A percentile compares a stretch with the other conserved stretches of the same genome.
phyloP scores from a whole-genome alignment of 345 rosid genomes.

The Arabidopsis suecica region DNA sequence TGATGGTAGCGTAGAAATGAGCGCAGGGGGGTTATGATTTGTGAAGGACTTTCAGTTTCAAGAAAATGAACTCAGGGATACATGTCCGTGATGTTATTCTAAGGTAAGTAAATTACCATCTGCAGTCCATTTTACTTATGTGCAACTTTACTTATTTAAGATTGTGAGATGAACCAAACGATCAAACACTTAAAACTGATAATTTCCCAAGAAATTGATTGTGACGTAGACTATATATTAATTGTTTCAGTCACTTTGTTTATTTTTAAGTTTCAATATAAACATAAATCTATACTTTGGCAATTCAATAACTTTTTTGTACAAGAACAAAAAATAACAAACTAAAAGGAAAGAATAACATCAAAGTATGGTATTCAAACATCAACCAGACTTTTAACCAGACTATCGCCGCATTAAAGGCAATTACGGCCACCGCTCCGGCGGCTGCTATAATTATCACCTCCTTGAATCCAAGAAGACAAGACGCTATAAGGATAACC shows the following conservation, averaged over 20 bases:
- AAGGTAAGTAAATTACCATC: not conserved
- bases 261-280: no score
- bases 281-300: not conserved
- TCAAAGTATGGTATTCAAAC: conserved; percentile 19
- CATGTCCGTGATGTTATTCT: not conserved
- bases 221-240: no score
- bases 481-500: conserved; percentile 20
- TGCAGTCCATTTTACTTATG: not conserved
- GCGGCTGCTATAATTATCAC: conserved; percentile 9
- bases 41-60: not conserved
- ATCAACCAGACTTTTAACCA: conserved; percentile 27
- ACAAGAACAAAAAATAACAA: conserved; percentile 7
- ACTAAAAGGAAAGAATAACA: conserved; percentile 29
- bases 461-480: conserved; percentile 31
- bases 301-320: not conserved
- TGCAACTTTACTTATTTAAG: not conserved
- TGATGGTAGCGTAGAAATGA: not conserved
- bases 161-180: not conserved
- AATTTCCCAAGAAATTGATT: not conserved
- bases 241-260: no score
- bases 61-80: not conserved
- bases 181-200: not conserved
- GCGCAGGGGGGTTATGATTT: not conserved
- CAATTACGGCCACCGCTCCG: conserved; percentile 6
- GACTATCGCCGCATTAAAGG: conserved; percentile 23